Evolutionary conservation across 2,329 filamentous ascomycete genomes (phyloP), one percentile per base, ranked within the genome.

Genomic region (Cladosporium sp.): DNA sequence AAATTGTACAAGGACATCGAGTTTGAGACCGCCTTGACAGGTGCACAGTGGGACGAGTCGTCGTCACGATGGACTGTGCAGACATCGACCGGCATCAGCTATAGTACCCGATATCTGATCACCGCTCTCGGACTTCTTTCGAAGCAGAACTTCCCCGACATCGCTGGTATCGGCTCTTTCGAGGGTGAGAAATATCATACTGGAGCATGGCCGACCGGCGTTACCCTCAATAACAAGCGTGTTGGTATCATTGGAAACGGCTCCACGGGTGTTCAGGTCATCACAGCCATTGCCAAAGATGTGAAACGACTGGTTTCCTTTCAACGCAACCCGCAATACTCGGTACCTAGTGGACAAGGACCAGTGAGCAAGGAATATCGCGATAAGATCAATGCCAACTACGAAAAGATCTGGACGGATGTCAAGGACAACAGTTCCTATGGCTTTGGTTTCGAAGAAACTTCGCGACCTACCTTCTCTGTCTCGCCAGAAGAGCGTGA

Each of bases 351-450:
- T 60, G 55, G 60, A 51, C 61, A 64, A 64, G 62, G 62, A 64
- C 62, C 25, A 56, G 48, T 57, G 39, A 58, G 25, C 49, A 67
- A 36, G 58, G 68, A 50, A 58, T 61, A 60, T 24, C 62, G 59
- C 67, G 62, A 45, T 54, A 60, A 59, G 49, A 67, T 58, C 62
- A 64, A 53, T 52, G 64, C 51, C 54, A 64, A 50, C 63, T 71
- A 63, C 22, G 55, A 65, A 60, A 35, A 60, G 61, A 47, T 74
- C 70, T 62, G 62, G 68, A 45, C 67, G 66, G 57, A 63, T 76
- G 78, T 34, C 77, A 78, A 0, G 68, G 77, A 3, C 73, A 75
- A n/a, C 84, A 83, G 61, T 66, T 71, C 0, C 71, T 74, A 3
- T 65, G 71, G 60, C 2, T 69, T 71, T 45, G 69, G 67, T 1